Evolutionary conservation across 2,329 filamentous ascomycete genomes (phyloP).

Genomic region (Epichloe gansuensis): DNA sequence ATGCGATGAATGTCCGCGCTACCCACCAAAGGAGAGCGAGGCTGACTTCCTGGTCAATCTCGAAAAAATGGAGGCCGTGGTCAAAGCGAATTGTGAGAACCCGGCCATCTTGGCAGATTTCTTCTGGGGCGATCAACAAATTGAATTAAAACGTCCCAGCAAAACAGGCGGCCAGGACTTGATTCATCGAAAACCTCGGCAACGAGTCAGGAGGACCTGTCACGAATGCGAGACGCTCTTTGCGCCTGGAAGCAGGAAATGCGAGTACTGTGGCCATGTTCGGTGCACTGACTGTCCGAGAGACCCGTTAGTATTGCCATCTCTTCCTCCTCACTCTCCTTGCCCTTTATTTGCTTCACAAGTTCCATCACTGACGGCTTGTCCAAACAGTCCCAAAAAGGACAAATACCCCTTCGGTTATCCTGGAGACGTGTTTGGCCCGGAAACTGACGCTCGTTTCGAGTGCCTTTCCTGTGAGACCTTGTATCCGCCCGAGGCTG

Average conservation of each 20-base stretch:
- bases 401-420: constrained; percentile 59
- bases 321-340: too few relatives aligned
- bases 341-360: neutral
- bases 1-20: constrained; percentile 68
- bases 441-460: constrained; percentile 38
- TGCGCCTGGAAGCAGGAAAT: constrained; percentile 44
- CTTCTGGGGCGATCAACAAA: constrained; percentile 30
- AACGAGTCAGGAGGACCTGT: constrained; percentile 63
- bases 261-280: constrained; percentile 54
- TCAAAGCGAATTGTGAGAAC: constrained; percentile 45
- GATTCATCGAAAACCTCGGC: constrained; percentile 56
- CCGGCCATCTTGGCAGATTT: constrained; percentile 39
- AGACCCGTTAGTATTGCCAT: constrained; percentile 51
- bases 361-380: neutral
- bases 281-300: constrained; percentile 72
- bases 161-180: constrained; percentile 57
- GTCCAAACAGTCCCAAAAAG: constrained; percentile 42
- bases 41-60: constrained; percentile 40
- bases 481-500: constrained; percentile 37
- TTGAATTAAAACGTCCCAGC: constrained; percentile 48
- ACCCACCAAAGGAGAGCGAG: constrained; percentile 53
- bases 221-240: constrained; percentile 61
- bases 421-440: constrained; percentile 49
- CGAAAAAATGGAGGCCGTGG: constrained; percentile 33
- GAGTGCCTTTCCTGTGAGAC: constrained; percentile 51